Conservation (phyloP, 257 asterid species). For the Petunia secreta region DNA sequence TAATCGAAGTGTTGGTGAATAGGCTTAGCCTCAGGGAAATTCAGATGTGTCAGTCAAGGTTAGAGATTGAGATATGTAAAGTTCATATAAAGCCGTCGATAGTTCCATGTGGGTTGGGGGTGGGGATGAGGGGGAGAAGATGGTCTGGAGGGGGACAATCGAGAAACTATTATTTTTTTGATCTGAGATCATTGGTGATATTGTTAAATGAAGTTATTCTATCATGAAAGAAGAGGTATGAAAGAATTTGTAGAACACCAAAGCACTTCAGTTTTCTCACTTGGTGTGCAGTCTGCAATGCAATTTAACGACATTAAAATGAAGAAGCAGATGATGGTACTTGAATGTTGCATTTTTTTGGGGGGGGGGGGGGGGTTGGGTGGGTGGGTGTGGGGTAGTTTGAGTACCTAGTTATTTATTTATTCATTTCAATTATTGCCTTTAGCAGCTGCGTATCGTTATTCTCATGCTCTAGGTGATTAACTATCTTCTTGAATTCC, state of each 20-base stretch:
- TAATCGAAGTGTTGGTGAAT: background rate
- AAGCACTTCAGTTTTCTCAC: background rate
- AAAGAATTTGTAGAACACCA: background rate
- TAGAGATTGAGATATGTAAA: background rate
- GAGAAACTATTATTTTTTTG: background rate
- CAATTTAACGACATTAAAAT: background rate
- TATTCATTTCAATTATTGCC: background rate
- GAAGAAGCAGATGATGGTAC: background rate
- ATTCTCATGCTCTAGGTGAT: background rate
- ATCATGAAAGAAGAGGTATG: background rate
- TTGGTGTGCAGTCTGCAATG: background rate
- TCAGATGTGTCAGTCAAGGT: background rate
- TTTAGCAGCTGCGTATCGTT: constrained; percentile 10
- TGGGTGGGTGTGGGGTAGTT: background rate
- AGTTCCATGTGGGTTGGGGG: background rate
- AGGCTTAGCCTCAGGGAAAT: background rate
- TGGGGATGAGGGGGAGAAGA: background rate
- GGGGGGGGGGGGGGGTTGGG: too few species aligned
- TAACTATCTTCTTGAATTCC: constrained; percentile 37
- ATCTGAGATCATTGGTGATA: background rate
- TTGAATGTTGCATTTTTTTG: background rate
- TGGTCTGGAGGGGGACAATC: background rate
- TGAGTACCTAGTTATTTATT: background rate
- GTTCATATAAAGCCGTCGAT: background rate
- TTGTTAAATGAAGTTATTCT: background rate